Base-by-base conservation (phyloP, 176 grass and related monocot genomes). In the Juncus effusus region DNA sequence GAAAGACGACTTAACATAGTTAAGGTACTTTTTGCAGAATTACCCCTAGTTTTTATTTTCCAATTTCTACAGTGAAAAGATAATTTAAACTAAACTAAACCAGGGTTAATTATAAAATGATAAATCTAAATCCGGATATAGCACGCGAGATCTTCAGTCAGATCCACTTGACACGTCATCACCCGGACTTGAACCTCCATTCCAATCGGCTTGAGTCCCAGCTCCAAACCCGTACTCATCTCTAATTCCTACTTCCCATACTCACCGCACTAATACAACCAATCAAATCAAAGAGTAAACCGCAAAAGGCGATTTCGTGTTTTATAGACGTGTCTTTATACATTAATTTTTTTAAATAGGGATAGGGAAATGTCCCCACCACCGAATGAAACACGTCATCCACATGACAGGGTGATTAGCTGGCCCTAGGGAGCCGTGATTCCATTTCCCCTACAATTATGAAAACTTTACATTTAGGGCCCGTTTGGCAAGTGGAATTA, bases 371-470 rank as follows among this genome's bases (percentile, higher is more conserved):
- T 64, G 73, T 69, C 83, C 36, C 73, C 38, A 41, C 4, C 28
- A 50, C 61, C 62, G 53, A 57, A 40, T 13, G 1, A 37, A 83
- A 71, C 79, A 77, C 61, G 76, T 90, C 83, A 84, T 61, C 70
- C 80, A 79, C 80, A 52, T 91, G 88, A 84, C 78, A 15, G 40
- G 78, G 81, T 75, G 40, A 61, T 54, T 41, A 84, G 52, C 65
- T 86, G 87, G 87, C 73, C 80, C 64, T 83, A 57, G 50, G 15
- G 45, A 67, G 37, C 50, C 47, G 72, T 37, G 14, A 37, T 16
- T 69, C 12, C 11, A 62, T 63, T 51, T 42, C 1, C 41, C 61
- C 60, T 75, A 16, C 72, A 61, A 75, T 75, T 40, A 52, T 42
- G 28, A 37, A 13, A 40, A 16, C 19, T 28, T 28, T 28, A 28